Conservation (phyloP, 768 basidiomycete genomes). For the Fistulinella prunicolor region DNA sequence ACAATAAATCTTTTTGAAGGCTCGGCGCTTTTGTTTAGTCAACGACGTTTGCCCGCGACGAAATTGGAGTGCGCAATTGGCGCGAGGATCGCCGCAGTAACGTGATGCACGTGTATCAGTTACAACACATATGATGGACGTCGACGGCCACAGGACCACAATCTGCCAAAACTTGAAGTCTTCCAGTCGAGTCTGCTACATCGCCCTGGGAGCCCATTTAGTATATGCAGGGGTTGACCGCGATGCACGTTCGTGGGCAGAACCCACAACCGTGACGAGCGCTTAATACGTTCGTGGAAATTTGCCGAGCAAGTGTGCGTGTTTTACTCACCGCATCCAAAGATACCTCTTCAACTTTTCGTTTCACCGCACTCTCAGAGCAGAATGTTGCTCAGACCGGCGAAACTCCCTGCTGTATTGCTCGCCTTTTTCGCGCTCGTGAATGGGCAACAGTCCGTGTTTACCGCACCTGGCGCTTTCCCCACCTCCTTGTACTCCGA, state of each 20-base stretch:
- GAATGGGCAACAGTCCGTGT: constrained; percentile 26
- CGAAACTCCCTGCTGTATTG: constrained; percentile 5
- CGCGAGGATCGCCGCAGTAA: too few species aligned
- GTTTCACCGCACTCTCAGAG: not conserved
- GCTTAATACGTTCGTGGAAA: constrained; percentile 8
- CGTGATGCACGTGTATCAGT: too few species aligned
- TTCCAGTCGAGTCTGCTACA: too few species aligned
- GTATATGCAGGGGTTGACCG: not conserved
- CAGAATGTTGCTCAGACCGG: constrained; percentile 13
- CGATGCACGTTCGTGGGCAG: constrained; percentile 23
- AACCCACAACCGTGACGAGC: not conserved
- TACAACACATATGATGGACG: too few species aligned
- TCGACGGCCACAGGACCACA: too few species aligned
- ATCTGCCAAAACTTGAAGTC: too few species aligned
- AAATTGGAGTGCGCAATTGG: too few species aligned
- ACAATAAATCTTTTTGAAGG: too few species aligned
- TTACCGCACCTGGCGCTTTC: constrained; percentile 59
- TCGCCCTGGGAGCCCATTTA: not conserved
- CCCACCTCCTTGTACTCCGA: constrained; percentile 61
- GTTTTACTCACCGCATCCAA: not conserved
- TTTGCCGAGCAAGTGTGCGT: not conserved
- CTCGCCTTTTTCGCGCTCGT: constrained; percentile 1
- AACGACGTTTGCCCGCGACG: too few species aligned
- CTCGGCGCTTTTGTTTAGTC: too few species aligned
- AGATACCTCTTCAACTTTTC: constrained; percentile 9